These are phyloP conservation scores for Chaetomium sp. DNA, from an alignment of 2,329 filamentous ascomycete species.

Conservation along the genomic window DNA sequence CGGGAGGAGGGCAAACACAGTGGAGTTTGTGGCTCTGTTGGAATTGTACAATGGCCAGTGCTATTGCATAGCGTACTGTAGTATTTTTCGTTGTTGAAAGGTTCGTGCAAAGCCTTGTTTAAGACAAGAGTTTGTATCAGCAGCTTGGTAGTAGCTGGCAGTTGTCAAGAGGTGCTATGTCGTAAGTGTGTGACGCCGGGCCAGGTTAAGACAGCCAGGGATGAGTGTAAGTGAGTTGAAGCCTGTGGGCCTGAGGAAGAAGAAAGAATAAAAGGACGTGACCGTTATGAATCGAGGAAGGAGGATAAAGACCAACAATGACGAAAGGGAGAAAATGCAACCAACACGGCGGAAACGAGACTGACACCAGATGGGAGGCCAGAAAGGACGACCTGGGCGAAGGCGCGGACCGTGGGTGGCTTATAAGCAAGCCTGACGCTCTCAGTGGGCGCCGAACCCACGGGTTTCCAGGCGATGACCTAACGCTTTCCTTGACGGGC, in stretches of 20 bases:
- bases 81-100: too few relatives aligned
- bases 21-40: too few relatives aligned
- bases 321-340: neutral
- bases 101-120: too few relatives aligned
- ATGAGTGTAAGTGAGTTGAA: slow-evolving; percentile 15
- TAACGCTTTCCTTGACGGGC: slow-evolving; percentile 22
- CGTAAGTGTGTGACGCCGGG: too few relatives aligned
- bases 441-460: slow-evolving; percentile 13
- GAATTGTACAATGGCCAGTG: neutral
- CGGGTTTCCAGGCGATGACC: slow-evolving; percentile 22
- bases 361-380: neutral
- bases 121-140: too few relatives aligned
- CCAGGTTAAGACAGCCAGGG: too few relatives aligned
- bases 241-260: too few relatives aligned
- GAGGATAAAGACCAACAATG: neutral
- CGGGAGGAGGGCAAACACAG: neutral
- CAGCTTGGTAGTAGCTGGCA: too few relatives aligned
- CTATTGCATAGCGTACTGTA: slow-evolving; percentile 17
- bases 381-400: slow-evolving; percentile 10
- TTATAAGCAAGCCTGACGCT: slow-evolving; percentile 22
- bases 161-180: too few relatives aligned
- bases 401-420: slow-evolving; percentile 18
- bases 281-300: neutral
- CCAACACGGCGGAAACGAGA: neutral
- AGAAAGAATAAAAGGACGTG: neutral